These are phyloP conservation scores for Russula emetica DNA, from an alignment of 768 basidiomycete species.

Conservation along the genomic window DNA sequence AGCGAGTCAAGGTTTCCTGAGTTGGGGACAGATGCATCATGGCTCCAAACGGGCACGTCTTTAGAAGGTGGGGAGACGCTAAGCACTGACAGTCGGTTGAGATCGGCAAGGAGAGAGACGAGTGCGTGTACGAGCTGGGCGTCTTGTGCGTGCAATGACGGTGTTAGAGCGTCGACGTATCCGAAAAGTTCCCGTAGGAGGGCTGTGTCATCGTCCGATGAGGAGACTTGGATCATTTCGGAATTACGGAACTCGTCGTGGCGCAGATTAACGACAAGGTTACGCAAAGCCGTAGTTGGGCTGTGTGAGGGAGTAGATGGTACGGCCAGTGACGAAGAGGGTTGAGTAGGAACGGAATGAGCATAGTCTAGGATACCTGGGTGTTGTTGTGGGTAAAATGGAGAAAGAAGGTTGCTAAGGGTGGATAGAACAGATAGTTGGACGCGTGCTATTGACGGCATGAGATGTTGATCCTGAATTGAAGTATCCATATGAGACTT, in stretches of 20 bases:
- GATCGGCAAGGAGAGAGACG: slow-evolving; percentile 62
- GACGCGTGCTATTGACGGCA: slow-evolving; percentile 69
- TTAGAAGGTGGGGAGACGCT: slow-evolving; percentile 21
- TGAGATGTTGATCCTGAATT: slow-evolving; percentile 48
- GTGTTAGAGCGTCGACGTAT: slow-evolving; percentile 48
- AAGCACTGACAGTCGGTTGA: slow-evolving; percentile 53
- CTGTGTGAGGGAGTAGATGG: slow-evolving; percentile 33
- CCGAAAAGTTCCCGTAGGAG: slow-evolving; percentile 57
- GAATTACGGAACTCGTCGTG: slow-evolving; percentile 39
- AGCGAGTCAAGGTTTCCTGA: slow-evolving; percentile 28
- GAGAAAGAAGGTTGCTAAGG: slow-evolving; percentile 61
- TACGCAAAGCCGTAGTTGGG: slow-evolving; percentile 51
- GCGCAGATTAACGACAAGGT: slow-evolving; percentile 59
- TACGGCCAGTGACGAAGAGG: slow-evolving; percentile 32
- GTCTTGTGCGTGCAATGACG: slow-evolving; percentile 46
- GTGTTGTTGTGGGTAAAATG: slow-evolving; percentile 35
- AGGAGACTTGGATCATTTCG: slow-evolving; percentile 46
- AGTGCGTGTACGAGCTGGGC: slow-evolving; percentile 64
- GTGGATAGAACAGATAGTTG: slow-evolving; percentile 73
- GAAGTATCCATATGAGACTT: background rate
- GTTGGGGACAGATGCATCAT: slow-evolving; percentile 30
- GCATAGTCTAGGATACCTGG: slow-evolving; percentile 57
- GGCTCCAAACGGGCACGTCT: slow-evolving; percentile 28
- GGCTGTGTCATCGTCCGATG: slow-evolving; percentile 43
- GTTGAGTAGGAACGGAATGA: slow-evolving; percentile 49